Base-by-base conservation (phyloP, 2,329 filamentous ascomycete genomes). In the Aspergillus candidus region DNA sequence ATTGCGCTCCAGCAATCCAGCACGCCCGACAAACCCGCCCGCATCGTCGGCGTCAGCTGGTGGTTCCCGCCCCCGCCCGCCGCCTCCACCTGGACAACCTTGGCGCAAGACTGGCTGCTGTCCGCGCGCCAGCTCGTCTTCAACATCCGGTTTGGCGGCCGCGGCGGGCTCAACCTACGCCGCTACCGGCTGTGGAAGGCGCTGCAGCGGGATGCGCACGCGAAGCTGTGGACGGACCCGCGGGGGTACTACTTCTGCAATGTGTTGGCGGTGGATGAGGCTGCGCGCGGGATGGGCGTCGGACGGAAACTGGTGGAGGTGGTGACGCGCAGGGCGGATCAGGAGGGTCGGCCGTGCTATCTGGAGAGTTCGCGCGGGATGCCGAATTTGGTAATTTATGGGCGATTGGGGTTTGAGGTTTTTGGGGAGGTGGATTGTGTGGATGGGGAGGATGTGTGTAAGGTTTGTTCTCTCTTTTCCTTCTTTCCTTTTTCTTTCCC, bases 171-270 rank as follows among this genome's bases (percentile, higher is more conserved):
- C 3, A 82, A 78, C 46, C 76, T 82, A 12, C 52, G 74, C 66
- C 77, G 84, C 5, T 88, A 88, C 59, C 82, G 78, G 62, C 83
- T 86, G 52, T 88, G 83, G 83, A 88, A 88, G 57, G 71, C 72
- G 4, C 72, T 76, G 5, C 84, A 88, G 61, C 72, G 75, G 0
- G 68, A 77, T 32, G 80, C 77, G 1, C 83, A 87, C 43, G 67
- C 69, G 0, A 66, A 76, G 18, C 65, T 86, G 3, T 88, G 83
- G 84, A 78, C 70, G 0, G 80, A 85, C 44, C 72, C 75, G 0
- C 70, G 74, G 4, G 84, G 84, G 0, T 88, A 88, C 57, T 88
- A 86, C 57, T 88, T 88, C 53, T 82, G 84, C 51, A 88, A 88
- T 56, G 85, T 88, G 48, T 79, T 88, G 55, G 82, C 83, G 0